These are phyloP conservation scores for Trichocomaceae sp. DNA, from an alignment of 2,329 filamentous ascomycete genomes.

Conservation along the genomic window DNA sequence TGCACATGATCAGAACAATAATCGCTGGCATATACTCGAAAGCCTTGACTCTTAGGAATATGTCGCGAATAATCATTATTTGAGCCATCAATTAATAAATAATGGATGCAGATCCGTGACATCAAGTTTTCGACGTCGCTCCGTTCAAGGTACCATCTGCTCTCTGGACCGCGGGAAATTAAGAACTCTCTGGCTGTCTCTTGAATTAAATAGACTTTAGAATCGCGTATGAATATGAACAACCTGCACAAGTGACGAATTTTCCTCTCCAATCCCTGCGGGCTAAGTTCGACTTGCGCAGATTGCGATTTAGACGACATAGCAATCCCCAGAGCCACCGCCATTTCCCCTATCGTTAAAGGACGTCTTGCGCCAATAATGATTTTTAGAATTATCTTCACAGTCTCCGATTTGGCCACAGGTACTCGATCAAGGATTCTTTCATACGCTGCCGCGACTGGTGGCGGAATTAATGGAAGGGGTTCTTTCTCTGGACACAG, in stretches of 20 bases:
- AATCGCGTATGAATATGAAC: constrained; percentile 30
- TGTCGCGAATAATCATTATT: not conserved
- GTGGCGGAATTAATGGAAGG: not conserved
- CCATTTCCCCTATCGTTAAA: constrained; percentile 16
- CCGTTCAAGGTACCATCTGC: not conserved
- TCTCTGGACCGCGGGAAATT: constrained; percentile 9
- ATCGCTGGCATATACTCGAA: no score
- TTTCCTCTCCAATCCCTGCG: constrained; percentile 10
- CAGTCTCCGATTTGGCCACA: constrained; percentile 8
- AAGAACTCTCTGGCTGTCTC: constrained; percentile 38
- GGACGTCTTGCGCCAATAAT: constrained; percentile 16
- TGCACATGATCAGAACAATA: no score
- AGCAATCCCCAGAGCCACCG: constrained; percentile 12
- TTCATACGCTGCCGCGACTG: constrained; percentile 15
- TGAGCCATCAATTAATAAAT: not conserved
- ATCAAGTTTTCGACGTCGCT: not conserved
- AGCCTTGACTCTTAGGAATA: not conserved
- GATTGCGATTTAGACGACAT: constrained; percentile 5
- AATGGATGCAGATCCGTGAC: not conserved
- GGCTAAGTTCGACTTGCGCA: constrained; percentile 15
- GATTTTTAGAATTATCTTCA: constrained; percentile 16
- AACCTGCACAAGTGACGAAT: constrained; percentile 31
- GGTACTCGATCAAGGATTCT: constrained; percentile 16
- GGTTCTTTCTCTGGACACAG: constrained; percentile 9
- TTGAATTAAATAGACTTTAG: constrained; percentile 33